phyloP scores from a whole-genome alignment of 306 rosid genomes.

The Spatholobus suberectus region DNA sequence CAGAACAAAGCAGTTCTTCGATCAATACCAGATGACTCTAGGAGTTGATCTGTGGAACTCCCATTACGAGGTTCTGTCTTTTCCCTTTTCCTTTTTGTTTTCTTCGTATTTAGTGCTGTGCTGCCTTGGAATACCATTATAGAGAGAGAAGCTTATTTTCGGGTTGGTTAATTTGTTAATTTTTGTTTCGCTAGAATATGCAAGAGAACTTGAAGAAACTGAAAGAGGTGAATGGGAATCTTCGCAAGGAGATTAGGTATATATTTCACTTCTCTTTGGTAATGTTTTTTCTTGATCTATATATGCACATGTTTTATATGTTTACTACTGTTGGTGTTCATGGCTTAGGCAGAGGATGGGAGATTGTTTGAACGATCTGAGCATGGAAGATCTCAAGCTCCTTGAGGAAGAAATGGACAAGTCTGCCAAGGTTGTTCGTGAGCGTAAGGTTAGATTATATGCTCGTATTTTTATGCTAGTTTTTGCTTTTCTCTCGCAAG shows the following conservation, averaged over 20 bases:
- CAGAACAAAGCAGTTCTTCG: slow-evolving; percentile 79
- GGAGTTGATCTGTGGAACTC: slow-evolving; percentile 79
- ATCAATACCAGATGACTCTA: slow-evolving; percentile 65
- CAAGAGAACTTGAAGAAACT: slow-evolving; percentile 69
- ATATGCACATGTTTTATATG: not conserved
- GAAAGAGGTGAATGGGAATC: slow-evolving; percentile 69
- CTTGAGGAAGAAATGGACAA: slow-evolving; percentile 74
- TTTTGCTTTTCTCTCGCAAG: slow-evolving; percentile 11
- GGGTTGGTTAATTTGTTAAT: too few relatives aligned
- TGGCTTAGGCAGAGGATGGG: slow-evolving; percentile 79
- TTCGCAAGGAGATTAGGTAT: slow-evolving; percentile 79
- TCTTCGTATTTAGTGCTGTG: not conserved
- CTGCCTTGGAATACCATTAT: too few relatives aligned
- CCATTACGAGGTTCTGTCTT: slow-evolving; percentile 66
- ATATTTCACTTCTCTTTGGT: not conserved
- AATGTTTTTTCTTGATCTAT: not conserved
- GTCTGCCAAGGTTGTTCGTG: slow-evolving; percentile 64
- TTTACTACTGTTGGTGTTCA: not conserved
- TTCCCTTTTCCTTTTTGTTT: not conserved
- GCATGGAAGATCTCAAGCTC: slow-evolving; percentile 56
- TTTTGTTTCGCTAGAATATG: slow-evolving; percentile 66
- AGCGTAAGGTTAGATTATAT: slow-evolving; percentile 59
- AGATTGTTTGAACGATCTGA: slow-evolving; percentile 64
- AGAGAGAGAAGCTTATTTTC: too few relatives aligned
- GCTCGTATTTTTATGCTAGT: not conserved